phyloP scores from a whole-genome alignment of 306 rosid genomes.

The Astragalus glycyphyllos region DNA sequence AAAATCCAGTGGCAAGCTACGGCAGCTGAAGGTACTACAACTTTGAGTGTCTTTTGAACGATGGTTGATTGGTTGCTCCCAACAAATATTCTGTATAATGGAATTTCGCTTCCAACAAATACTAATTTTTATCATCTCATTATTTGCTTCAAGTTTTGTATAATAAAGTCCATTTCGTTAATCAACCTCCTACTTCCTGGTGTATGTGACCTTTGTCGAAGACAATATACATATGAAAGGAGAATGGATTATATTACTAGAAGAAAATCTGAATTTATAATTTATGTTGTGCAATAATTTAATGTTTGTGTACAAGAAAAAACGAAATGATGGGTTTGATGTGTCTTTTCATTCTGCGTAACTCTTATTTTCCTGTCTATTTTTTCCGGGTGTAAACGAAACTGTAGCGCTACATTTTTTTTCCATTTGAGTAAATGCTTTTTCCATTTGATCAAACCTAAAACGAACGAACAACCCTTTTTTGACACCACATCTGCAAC shows the following conservation, averaged over 20 bases:
- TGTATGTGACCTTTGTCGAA: background rate
- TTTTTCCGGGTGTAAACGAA: too few species aligned
- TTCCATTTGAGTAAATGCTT: too few species aligned
- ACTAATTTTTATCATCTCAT: conserved; percentile 9
- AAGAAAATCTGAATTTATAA: background rate
- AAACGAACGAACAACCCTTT: too few species aligned
- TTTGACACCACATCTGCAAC: too few species aligned
- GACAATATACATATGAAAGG: background rate
- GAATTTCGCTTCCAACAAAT: conserved; percentile 27
- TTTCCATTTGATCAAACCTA: too few species aligned
- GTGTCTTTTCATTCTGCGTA: too few species aligned
- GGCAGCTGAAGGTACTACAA: conserved; percentile 29
- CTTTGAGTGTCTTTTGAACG: conserved; percentile 13
- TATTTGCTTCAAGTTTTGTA: conserved; percentile 33
- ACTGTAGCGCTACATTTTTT: too few species aligned
- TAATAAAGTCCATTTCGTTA: conserved; percentile 34
- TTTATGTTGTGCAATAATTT: background rate
- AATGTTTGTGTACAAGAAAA: too few species aligned
- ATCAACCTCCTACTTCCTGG: conserved; percentile 7
- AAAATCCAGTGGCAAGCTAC: conserved; percentile 21
- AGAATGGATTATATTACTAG: background rate
- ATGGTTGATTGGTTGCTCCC: conserved; percentile 33
- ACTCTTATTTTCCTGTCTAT: too few species aligned
- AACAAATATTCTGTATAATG: conserved; percentile 17
- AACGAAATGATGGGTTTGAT: too few species aligned